Conservation (phyloP, 1,139 yeast genomes). For the Casaregolazyma lundiana region DNA sequence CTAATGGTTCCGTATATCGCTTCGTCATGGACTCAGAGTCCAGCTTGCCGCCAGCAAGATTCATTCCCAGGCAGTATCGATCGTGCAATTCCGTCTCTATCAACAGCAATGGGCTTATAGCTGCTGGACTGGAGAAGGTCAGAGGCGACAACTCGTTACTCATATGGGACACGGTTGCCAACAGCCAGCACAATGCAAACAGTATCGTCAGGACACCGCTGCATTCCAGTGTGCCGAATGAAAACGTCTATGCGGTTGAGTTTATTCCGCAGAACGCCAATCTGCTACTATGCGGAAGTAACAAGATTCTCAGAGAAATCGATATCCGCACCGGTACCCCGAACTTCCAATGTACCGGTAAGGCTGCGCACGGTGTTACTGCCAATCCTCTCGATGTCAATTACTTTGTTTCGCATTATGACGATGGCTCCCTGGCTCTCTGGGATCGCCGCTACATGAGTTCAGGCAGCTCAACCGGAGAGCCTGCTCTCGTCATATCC, state of each 20-base stretch:
- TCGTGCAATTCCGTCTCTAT: constrained; percentile 75
- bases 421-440: constrained; percentile 77
- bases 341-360: constrained; percentile 68
- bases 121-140: constrained; percentile 76
- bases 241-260: constrained; percentile 62
- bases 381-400: constrained; percentile 63
- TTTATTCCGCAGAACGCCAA: constrained; percentile 60
- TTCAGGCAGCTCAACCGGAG: constrained; percentile 27
- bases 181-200: constrained; percentile 1
- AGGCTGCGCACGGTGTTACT: constrained; percentile 63
- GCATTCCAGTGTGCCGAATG: constrained; percentile 63
- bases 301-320: constrained; percentile 71
- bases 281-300: constrained; percentile 66
- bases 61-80: constrained; percentile 64
- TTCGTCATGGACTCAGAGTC: constrained; percentile 50
- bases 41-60: constrained; percentile 39
- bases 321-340: constrained; percentile 72
- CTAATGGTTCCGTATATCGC: constrained; percentile 61
- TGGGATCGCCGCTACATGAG: constrained; percentile 79
- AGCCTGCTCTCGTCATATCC: constrained; percentile 63
- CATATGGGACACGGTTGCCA: constrained; percentile 65
- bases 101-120: constrained; percentile 60
- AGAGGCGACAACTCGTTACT: constrained; percentile 74
- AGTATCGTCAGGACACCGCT: constrained; percentile 38
- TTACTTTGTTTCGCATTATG: constrained; percentile 70